These are phyloP conservation scores for Daldinia decipiens DNA, from an alignment of 495 filamentous ascomycete genomes.

Conservation along the genomic window DNA sequence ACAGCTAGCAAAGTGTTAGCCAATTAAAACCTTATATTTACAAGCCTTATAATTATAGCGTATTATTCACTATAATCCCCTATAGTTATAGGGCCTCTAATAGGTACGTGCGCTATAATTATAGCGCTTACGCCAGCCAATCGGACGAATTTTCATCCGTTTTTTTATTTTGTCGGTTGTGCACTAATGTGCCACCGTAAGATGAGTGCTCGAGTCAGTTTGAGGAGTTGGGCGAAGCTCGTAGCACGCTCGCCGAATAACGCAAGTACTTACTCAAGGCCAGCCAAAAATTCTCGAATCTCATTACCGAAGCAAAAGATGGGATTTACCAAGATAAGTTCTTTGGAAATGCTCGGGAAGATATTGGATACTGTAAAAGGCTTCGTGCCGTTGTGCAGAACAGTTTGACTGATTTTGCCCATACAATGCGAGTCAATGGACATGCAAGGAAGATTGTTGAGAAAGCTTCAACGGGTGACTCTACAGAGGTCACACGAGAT, in stretches of 20 bases:
- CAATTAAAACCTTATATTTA: too few species aligned
- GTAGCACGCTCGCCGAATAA: conserved; percentile 53
- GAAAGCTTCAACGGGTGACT: conserved; percentile 8
- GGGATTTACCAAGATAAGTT: conserved; percentile 47
- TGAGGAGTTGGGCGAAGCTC: conserved; percentile 39
- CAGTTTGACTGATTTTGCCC: conserved; percentile 45
- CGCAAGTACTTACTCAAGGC: conserved; percentile 52
- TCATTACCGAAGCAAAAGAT: conserved; percentile 41
- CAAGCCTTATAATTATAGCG: too few species aligned
- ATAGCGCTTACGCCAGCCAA: too few species aligned
- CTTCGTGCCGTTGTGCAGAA: conserved; percentile 53
- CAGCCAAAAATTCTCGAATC: conserved; percentile 40
- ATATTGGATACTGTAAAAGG: conserved; percentile 24
- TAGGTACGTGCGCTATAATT: too few species aligned
- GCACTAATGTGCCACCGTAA: too few species aligned
- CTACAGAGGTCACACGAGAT: conserved; percentile 29
- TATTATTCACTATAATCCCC: too few species aligned
- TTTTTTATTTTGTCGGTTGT: too few species aligned
- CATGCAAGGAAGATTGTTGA: conserved; percentile 46
- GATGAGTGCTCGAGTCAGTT: conserved; percentile 39
- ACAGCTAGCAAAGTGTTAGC: too few species aligned
- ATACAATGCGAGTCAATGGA: conserved; percentile 46
- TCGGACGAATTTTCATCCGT: too few species aligned
- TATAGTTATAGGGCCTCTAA: too few species aligned
- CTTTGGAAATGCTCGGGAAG: conserved; percentile 18